phyloP scores from a whole-genome alignment of 169 alveolate genomes.

The Plasmodium inui region DNA sequence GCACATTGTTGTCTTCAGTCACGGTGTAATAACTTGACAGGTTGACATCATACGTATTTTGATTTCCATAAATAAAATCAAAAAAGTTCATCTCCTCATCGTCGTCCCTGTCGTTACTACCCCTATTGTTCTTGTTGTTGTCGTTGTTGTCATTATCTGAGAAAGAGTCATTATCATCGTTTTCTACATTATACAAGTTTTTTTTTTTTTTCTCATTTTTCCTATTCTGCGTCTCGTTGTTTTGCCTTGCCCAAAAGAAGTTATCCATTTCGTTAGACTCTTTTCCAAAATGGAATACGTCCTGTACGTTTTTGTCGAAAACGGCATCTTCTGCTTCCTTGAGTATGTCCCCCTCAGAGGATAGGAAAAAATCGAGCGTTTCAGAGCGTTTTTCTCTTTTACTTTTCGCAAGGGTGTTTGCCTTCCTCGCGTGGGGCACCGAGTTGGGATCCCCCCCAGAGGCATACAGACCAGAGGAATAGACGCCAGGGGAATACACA shows the following conservation, averaged over 20 bases:
- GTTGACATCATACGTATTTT: constrained; percentile 67
- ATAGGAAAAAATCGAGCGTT: neutral
- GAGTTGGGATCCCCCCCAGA: neutral
- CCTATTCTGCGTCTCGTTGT: neutral
- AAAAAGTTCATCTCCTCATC: constrained; percentile 7
- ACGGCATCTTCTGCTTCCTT: neutral
- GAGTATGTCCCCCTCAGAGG: neutral
- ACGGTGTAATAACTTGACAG: constrained; percentile 55
- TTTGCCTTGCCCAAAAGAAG: constrained; percentile 14
- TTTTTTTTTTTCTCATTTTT: constrained; percentile 27
- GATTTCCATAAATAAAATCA: constrained; percentile 66
- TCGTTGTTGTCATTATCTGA: neutral
- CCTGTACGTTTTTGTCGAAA: neutral
- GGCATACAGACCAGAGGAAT: neutral
- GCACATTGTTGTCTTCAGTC: constrained; percentile 53
- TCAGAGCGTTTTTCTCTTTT: neutral
- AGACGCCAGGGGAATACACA: too few species aligned
- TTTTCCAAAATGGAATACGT: constrained; percentile 27
- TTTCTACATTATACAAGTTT: neutral
- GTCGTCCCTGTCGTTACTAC: neutral
- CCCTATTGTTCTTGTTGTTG: neutral
- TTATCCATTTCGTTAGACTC: constrained; percentile 29
- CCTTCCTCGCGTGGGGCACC: neutral
- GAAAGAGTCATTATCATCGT: neutral
- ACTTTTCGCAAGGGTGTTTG: neutral